phyloP scores from a whole-genome alignment of 148 eudicot genomes.

The Hydrangea macrophylla region DNA sequence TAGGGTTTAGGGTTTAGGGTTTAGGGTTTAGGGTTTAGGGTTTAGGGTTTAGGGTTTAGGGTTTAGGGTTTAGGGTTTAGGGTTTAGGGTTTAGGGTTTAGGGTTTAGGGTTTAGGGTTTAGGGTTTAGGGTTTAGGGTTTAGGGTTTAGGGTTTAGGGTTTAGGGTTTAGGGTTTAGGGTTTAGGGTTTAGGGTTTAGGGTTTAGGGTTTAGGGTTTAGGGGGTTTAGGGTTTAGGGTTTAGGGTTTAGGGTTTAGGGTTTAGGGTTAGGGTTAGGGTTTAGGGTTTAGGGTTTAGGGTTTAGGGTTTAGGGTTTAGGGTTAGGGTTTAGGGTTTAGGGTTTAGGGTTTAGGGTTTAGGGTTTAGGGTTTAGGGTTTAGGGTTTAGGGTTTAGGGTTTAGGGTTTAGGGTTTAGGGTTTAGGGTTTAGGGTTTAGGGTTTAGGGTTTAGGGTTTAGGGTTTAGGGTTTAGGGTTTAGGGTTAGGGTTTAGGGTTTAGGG shows the following conservation, averaged over 20 bases:
- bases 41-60: slow-evolving; percentile 23
- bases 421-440: too few species aligned
- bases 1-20: slow-evolving; percentile 18
- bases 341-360: too few species aligned
- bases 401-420: background rate
- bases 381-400: background rate
- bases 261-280: slow-evolving; percentile 11
- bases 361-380: background rate
- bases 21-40: slow-evolving; percentile 25
- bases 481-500: background rate
- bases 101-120: slow-evolving; percentile 9
- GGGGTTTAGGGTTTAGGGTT: slow-evolving; percentile 21
- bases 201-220: slow-evolving; percentile 12
- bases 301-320: slow-evolving; percentile 1
- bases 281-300: slow-evolving; percentile 1
- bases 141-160: slow-evolving; percentile 16
- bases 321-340: too few species aligned
- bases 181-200: slow-evolving; percentile 11
- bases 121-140: slow-evolving; percentile 15
- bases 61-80: slow-evolving; percentile 22
- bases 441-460: slow-evolving; percentile 1
- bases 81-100: slow-evolving; percentile 9
- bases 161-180: slow-evolving; percentile 17
- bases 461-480: background rate
- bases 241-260: slow-evolving; percentile 21